These are phyloP conservation scores for Suhomyces chickasaworum DNA, from an alignment of 1,139 yeast genomes.

Conservation along the genomic window DNA sequence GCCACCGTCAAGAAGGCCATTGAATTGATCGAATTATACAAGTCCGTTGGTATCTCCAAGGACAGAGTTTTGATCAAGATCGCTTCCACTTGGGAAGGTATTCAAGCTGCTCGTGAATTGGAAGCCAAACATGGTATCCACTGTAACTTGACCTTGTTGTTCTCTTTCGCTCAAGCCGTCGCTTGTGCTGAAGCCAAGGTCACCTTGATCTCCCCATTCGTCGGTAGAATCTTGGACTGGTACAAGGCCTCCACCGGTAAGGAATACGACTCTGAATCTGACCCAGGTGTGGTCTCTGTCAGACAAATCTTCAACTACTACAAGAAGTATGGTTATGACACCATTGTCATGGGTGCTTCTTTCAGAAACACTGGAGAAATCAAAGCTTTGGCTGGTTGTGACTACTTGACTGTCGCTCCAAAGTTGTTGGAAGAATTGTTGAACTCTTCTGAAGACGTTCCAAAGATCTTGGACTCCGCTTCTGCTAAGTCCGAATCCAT, in stretches of 20 bases:
- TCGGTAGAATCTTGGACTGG: constrained; percentile 99
- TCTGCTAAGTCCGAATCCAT: constrained; percentile 52
- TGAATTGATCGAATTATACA: constrained; percentile 81
- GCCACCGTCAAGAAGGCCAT: constrained; percentile 92
- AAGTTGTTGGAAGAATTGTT: constrained; percentile 84
- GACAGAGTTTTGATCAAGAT: constrained; percentile 93
- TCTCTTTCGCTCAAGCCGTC: constrained; percentile 96
- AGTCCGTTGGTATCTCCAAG: constrained; percentile 78
- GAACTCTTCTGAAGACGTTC: constrained; percentile 76
- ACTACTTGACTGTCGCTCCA: constrained; percentile 95
- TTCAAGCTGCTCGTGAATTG: constrained; percentile 95
- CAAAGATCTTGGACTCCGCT: constrained; percentile 74
- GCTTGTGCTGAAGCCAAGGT: constrained; percentile 98
- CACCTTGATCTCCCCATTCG: constrained; percentile 97
- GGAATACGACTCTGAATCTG: constrained; percentile 75
- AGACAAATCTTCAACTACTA: constrained; percentile 91
- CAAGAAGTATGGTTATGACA: constrained; percentile 94
- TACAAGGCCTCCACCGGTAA: constrained; percentile 94
- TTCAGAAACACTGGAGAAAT: constrained; percentile 98
- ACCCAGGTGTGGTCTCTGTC: constrained; percentile 96
- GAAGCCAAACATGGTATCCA: constrained; percentile 90
- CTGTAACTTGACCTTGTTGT: constrained; percentile 92
- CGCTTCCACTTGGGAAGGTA: constrained; percentile 99
- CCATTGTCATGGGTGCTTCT: constrained; percentile 99
- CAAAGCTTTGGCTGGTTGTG: constrained; percentile 96